Base-by-base conservation (phyloP, 2,329 filamentous ascomycete species). In the Arthrocladium fulminans region DNA sequence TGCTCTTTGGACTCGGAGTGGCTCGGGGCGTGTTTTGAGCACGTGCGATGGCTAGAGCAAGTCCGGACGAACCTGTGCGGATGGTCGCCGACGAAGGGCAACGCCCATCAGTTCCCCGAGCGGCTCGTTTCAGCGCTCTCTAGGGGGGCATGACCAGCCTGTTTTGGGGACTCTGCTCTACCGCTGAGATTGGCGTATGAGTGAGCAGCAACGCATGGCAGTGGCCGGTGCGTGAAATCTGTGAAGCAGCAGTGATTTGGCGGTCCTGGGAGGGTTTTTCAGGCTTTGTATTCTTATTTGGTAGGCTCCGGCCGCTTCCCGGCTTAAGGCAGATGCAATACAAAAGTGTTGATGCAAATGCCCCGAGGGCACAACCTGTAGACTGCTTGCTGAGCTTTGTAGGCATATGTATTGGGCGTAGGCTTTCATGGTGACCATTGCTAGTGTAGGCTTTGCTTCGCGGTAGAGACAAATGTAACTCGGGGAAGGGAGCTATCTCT, bases 231-330 rank as follows among this genome's bases (percentile, higher is more conserved):
- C 13, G 13, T 13, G 27, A 7, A 7, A 29, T 7, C 13, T 7
- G 27, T 29, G 27, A 29, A 13, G 27, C 27, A 29, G 27, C 27
- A 29, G 27, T 29, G 27, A 7, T 29, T 7, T 29, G 13, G 13
- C 13, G 27, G 27, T 29, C 13, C 7, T 29, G 27, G 27, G 27
- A 7, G 27, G 27, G 7, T 29, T 37, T 37, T 37, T 15, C 17
- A 37, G 34, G 34, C 34, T 37, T 37, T 37, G 34, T 37, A 37
- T 37, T 37, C 17, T 7, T 37, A 37, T 37, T 37, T 37, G 34
- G 34, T 37, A 37, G 34, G 34, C 34, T 37, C 8, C 17, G 12
- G 8, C 17, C 34, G 7, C n/a, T n/a, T 32, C n/a, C 29, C n/a
- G 9, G 8, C n/a, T 37, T 7, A 8, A 37, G 34, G 34, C 34